Base-by-base conservation (phyloP, 1,284 basidiomycete species). In the Moniliophthora roreri region DNA sequence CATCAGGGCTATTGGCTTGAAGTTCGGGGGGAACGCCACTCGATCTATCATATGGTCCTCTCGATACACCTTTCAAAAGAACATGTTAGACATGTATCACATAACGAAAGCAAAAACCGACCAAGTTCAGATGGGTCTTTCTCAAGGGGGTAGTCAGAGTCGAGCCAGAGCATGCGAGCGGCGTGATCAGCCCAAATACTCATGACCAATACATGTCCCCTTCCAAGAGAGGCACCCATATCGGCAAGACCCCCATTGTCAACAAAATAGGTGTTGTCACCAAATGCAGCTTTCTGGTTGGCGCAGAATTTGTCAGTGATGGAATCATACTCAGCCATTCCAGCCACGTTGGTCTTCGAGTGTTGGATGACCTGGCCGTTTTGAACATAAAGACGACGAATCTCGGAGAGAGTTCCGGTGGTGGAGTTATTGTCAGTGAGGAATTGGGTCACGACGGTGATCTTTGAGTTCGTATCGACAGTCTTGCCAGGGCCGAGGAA, bases 381-480 rank as follows among this genome's bases (percentile, higher is more conserved):
- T 69, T 80, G 78, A 49, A 79, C 74, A 65, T 79, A 81, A 45
- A 80, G 50, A 54, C 78, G 78, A 53, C 76, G 77, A 67, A 80
- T 80, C 66, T 77, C 77, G 50, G 65, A 65, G 62, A 80, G 76
- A 23, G 66, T 65, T 44, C 78, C 78, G 26, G 69, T 63, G 52
- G 73, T 64, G 37, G 73, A 71, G 66, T 73, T 73, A 66, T 73
- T 68, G 66, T 62, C 60, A 60, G 78, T 79, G 55, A 78, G 56
- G 76, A 81, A 81, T 62, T 81, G 79, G 50, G 80, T 82, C 54
- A 81, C 77, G 60, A 81, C 76, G 48, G 80, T 81, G 68, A 82
- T 67, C 62, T 70, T 70, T 60, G 67, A 67, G 61, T 57, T 70
- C 62, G 74, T 76, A 67, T 78, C 69, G 63, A 78, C 69, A 57